phyloP scores from a whole-genome alignment of 352 stramenopile species.

The Blastocystis sp. region DNA sequence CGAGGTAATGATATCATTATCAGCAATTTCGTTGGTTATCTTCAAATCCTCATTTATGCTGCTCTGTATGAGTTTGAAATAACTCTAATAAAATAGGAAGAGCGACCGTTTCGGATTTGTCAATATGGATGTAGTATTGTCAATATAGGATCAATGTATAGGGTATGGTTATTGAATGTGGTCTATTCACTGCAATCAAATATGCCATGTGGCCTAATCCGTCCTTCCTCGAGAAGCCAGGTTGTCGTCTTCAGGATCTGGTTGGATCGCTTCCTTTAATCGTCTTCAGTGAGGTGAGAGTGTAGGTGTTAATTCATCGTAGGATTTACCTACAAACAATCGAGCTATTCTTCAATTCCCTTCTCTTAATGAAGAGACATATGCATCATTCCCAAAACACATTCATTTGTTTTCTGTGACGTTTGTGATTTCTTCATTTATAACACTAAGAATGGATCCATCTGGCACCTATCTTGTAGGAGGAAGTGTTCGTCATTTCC shows the following conservation, averaged over 20 bases:
- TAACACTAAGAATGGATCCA: not conserved
- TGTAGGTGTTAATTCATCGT: not conserved
- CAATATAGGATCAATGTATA: not conserved
- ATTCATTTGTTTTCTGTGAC: not conserved
- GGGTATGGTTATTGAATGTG: constrained; percentile 15
- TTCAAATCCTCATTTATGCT: constrained; percentile 29
- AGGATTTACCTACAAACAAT: constrained; percentile 16
- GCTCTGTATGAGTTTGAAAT: not conserved
- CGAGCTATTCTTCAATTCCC: not conserved
- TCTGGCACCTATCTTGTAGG: not conserved
- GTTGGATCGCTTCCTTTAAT: not conserved
- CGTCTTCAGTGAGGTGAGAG: not conserved
- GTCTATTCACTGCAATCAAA: not conserved
- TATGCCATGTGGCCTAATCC: not conserved
- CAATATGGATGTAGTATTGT: constrained; percentile 1
- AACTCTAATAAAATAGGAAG: not conserved
- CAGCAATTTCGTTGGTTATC: constrained; percentile 41
- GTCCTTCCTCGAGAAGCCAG: not conserved
- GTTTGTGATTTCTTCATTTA: not conserved
- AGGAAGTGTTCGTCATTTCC: not conserved
- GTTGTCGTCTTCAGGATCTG: not conserved
- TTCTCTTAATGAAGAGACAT: not conserved
- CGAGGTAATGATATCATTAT: constrained; percentile 20
- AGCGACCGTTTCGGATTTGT: constrained; percentile 32
- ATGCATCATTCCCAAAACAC: not conserved